These are phyloP conservation scores for Chaetomium sp. DNA, from an alignment of 2,329 filamentous ascomycete genomes.

Conservation along the genomic window DNA sequence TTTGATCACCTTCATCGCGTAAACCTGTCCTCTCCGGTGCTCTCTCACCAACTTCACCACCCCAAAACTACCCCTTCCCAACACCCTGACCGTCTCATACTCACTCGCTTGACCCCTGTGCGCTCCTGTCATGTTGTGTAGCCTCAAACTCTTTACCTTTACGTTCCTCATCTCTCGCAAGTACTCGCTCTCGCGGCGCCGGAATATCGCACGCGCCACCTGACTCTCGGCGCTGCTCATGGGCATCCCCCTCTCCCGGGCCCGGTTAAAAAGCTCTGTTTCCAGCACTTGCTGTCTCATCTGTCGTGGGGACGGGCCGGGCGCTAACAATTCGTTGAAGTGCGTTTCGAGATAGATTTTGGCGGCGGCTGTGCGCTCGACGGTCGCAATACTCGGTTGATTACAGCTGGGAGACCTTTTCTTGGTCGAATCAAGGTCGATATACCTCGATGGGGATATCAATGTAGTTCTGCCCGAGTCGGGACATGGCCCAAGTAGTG, in stretches of 20 bases:
- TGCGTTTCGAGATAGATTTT: conserved; percentile 84
- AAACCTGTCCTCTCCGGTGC: conserved; percentile 59
- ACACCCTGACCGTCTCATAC: conserved; percentile 72
- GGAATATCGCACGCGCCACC: conserved; percentile 52
- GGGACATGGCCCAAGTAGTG: not conserved
- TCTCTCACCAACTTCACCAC: conserved; percentile 81
- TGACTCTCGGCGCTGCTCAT: conserved; percentile 47
- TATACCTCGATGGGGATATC: too few species aligned
- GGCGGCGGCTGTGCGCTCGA: conserved; percentile 71
- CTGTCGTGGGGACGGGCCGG: conserved; percentile 49
- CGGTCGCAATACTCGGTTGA: conserved; percentile 46
- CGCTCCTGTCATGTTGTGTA: conserved; percentile 12
- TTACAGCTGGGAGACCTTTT: too few species aligned
- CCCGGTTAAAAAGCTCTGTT: conserved; percentile 49
- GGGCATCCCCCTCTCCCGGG: not conserved
- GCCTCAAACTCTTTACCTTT: conserved; percentile 51
- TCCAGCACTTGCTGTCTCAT: conserved; percentile 58
- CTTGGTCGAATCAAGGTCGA: too few species aligned
- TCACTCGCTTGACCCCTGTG: conserved; percentile 35
- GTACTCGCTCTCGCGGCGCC: conserved; percentile 62
- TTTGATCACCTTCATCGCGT: conserved; percentile 94
- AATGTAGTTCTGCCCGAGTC: too few species aligned
- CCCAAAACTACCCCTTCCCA: conserved; percentile 93
- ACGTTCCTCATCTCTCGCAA: conserved; percentile 66
- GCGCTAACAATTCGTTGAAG: conserved; percentile 64